Evolutionary conservation across 345 rosid species (phyloP), one percentile per base, ranked within the genome.

Genomic region (Camelina neglecta): DNA sequence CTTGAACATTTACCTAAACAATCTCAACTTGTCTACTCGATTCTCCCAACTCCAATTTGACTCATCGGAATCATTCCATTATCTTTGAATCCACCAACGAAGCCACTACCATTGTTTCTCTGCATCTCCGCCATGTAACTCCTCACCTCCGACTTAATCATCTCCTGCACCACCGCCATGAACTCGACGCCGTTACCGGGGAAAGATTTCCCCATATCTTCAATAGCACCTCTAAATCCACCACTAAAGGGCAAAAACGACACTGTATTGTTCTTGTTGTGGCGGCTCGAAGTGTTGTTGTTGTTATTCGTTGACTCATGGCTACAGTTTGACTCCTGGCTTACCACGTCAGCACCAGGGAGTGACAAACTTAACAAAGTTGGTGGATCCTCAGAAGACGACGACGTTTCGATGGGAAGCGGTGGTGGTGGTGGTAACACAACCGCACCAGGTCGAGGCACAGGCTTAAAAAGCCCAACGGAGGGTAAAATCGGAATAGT

Each of bases 111-210:
- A 36, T 12, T 56, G 47, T 61, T 67, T 39, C 69, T 74, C 75
- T 85, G 90, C 78, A 83, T 75, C 74, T 80, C 85, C 56, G 71
- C 75, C 96, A 94, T 89, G 73, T 90, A 94, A 63, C 75, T 89
- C 81, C 89, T 88, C 77, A 94, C 97, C 68, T 94, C 98, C 61
- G 23, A 82, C 80, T 76, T 91, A 56, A 94, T 85, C 95, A 94
- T 94, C 77, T 90, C 97, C 24, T 94, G 96, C 85, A 94, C 81
- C 81, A 87, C 88, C 59, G 77, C 83, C 89, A 87, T 83, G 39
- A 94, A 86, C 80, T 93, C 96, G 2, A 80, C 69, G 11, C 75
- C 78, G 45, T 53, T 45, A 0, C 60, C 60, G 7, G 26, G 18
- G 6, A 23, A 73, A 13, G 79, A 60, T 15, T 45, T 68, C 3